A percentile compares a stretch with the other conserved stretches of the same genome.
Conservation (phyloP, 2,329 filamentous ascomycete species). For the Tetracladium maxilliforme region DNA sequence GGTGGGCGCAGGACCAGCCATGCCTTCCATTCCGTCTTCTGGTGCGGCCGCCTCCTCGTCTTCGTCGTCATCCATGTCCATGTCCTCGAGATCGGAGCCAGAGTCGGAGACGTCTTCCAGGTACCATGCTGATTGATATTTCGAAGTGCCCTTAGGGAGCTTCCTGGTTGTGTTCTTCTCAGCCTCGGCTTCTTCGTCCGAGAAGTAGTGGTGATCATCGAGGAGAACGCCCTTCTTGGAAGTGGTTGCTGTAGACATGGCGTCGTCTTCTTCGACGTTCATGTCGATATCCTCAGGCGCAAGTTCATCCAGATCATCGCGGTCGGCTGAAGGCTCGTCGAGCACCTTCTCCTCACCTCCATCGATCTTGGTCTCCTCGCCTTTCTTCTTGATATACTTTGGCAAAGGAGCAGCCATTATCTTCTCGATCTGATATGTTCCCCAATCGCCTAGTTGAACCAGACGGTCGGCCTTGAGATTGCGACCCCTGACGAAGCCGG, state of each 20-base stretch:
- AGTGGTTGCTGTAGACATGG: constrained; percentile 28
- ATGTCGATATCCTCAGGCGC: constrained; percentile 78
- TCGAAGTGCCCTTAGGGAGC: constrained; percentile 80
- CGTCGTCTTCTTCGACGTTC: constrained; percentile 46
- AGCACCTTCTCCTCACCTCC: constrained; percentile 42
- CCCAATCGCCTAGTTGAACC: constrained; percentile 86
- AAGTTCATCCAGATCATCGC: constrained; percentile 68
- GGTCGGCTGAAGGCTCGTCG: constrained; percentile 61
- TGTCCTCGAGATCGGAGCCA: constrained; percentile 68
- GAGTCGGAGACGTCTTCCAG: constrained; percentile 61
- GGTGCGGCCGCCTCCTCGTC: constrained; percentile 41
- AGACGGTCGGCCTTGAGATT: constrained; percentile 81
- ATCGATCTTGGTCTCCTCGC: constrained; percentile 55
- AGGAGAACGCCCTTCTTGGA: constrained; percentile 77
- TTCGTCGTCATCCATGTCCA: constrained; percentile 46
- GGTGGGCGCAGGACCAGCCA: constrained; percentile 51
- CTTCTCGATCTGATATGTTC: constrained; percentile 81
- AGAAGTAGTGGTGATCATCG: constrained; percentile 97
- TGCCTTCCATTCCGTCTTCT: constrained; percentile 69
- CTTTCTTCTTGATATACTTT: constrained; percentile 43
- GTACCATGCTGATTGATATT: constrained; percentile 92
- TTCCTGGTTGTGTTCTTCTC: too few relatives aligned
- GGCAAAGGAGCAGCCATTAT: constrained; percentile 64
- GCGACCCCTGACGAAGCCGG: constrained; percentile 73
- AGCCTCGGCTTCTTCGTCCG: constrained; percentile 59